phyloP scores from a whole-genome alignment of 331 rosid species.

The Malus hybrid region DNA sequence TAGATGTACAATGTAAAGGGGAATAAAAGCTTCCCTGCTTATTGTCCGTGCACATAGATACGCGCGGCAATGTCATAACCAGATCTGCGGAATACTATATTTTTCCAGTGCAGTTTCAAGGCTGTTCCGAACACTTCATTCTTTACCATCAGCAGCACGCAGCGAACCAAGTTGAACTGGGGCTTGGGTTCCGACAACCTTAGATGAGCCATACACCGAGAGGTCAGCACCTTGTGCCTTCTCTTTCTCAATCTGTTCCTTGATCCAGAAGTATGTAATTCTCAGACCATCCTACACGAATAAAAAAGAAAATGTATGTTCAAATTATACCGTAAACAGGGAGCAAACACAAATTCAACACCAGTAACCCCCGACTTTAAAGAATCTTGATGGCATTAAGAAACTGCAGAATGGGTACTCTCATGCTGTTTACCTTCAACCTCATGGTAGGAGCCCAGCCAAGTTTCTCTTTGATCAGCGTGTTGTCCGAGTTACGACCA shows the following conservation, averaged over 20 bases:
- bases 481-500: constrained; percentile 98
- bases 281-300: constrained; percentile 75
- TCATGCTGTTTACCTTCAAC: constrained; percentile 63
- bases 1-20: not conserved
- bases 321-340: not conserved
- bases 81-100: not conserved
- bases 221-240: constrained; percentile 64
- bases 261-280: constrained; percentile 93
- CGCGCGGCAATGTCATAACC: constrained; percentile 6
- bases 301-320: not conserved
- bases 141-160: constrained; percentile 92
- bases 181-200: constrained; percentile 95
- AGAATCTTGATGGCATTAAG: not conserved
- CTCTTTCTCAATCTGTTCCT: constrained; percentile 98
- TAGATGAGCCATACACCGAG: constrained; percentile 74
- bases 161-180: constrained; percentile 97
- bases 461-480: constrained; percentile 90
- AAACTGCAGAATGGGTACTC: not conserved
- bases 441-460: constrained; percentile 99
- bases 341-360: not conserved
- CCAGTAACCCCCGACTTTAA: not conserved
- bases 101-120: not conserved
- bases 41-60: constrained; percentile 10
- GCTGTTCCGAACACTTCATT: constrained; percentile 22
- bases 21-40: constrained; percentile 12